Evolutionary conservation across 2,329 filamentous ascomycete species (phyloP).

Genomic region (Colletotrichum sp.): DNA sequence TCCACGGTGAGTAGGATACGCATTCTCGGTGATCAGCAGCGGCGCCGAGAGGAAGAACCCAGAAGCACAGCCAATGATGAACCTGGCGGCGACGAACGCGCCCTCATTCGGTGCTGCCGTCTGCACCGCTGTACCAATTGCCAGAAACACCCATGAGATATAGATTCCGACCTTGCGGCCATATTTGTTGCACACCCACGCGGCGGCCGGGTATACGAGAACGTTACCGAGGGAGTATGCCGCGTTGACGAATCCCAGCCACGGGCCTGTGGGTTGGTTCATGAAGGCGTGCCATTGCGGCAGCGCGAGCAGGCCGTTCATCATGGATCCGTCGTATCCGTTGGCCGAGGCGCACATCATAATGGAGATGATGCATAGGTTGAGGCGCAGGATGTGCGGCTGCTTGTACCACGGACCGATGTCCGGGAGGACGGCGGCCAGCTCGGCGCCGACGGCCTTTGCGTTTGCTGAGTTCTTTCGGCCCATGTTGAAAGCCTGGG

Average conservation of each 20-base stretch:
- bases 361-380: conserved; percentile 40
- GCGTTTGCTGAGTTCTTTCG: neutral
- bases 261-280: conserved; percentile 35
- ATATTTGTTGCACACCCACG: conserved; percentile 32
- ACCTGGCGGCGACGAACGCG: conserved; percentile 36
- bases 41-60: conserved; percentile 32
- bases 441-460: conserved; percentile 5
- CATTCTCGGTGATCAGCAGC: conserved; percentile 38
- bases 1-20: conserved; percentile 31
- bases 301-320: conserved; percentile 50
- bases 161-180: conserved; percentile 16
- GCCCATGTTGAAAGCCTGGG: neutral
- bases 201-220: conserved; percentile 30
- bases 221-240: conserved; percentile 44
- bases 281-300: conserved; percentile 46
- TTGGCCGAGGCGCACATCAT: conserved; percentile 38
- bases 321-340: conserved; percentile 43
- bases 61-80: conserved; percentile 35
- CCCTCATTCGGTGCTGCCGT: conserved; percentile 21
- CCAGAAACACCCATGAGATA: neutral
- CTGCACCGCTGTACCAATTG: conserved; percentile 26
- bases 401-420: conserved; percentile 45
- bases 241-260: conserved; percentile 42
- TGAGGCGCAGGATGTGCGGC: conserved; percentile 46
- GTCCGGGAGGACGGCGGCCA: conserved; percentile 40